These are phyloP conservation scores for Purshia tridentata DNA, from an alignment of 306 rosid species.

Conservation along the genomic window DNA sequence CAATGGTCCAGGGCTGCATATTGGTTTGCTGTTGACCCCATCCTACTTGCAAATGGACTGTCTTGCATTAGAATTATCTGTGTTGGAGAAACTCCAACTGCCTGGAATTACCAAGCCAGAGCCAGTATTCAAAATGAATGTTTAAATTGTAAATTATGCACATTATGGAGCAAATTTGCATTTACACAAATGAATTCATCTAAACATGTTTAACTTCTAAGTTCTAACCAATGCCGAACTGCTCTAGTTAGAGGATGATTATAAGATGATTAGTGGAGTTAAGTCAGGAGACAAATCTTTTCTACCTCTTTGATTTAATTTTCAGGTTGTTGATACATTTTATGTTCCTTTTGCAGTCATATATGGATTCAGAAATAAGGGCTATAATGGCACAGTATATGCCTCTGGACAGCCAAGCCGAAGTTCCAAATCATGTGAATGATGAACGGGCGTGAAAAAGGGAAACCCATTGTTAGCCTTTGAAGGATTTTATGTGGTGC, in stretches of 20 bases:
- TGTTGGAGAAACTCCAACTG: not conserved
- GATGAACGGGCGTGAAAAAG: constrained; percentile 57
- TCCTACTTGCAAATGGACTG: not conserved
- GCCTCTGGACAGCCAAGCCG: constrained; percentile 97
- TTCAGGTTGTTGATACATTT: constrained; percentile 22
- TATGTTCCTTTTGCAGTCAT: constrained; percentile 62
- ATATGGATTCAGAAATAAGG: constrained; percentile 98
- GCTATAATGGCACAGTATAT: constrained; percentile 99
- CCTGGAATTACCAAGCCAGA: not conserved
- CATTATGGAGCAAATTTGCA: not conserved
- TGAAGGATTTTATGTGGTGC: constrained; percentile 28
- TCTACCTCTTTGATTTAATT: not conserved
- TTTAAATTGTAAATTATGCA: too few relatives aligned
- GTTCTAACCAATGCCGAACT: not conserved
- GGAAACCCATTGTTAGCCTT: constrained; percentile 7
- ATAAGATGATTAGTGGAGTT: not conserved
- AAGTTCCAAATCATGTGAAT: constrained; percentile 61
- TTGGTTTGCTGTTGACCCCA: not conserved
- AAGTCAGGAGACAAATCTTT: not conserved
- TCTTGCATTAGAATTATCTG: not conserved
- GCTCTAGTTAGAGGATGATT: not conserved
- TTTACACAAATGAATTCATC: not conserved
- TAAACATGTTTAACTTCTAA: not conserved
- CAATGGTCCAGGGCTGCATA: not conserved
- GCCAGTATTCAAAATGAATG: too few relatives aligned